These are phyloP conservation scores for Turritis glabra DNA, from an alignment of 345 rosid genomes.

Conservation along the genomic window DNA sequence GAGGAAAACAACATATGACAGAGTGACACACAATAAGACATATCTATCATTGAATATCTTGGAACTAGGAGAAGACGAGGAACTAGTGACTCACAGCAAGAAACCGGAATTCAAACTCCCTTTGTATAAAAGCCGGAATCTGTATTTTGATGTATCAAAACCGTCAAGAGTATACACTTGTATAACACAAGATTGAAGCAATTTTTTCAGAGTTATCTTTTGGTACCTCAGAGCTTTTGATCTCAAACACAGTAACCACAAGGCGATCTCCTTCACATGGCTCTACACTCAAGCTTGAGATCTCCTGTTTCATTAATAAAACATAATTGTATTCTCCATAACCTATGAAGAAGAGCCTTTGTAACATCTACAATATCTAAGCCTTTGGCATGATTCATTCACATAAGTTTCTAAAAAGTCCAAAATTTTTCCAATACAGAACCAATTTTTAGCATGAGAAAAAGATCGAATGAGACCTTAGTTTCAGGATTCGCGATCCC, in stretches of 20 bases:
- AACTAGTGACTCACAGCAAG: slow-evolving; percentile 69
- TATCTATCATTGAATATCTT: not conserved
- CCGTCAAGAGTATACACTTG: not conserved
- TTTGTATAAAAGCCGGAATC: slow-evolving; percentile 83
- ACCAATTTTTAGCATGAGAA: not conserved
- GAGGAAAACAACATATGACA: not conserved
- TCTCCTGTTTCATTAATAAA: slow-evolving; percentile 57
- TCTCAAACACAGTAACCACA: slow-evolving; percentile 82
- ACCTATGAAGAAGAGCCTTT: not conserved
- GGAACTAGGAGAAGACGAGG: not conserved
- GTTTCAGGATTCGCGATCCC: slow-evolving; percentile 90
- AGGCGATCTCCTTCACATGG: slow-evolving; percentile 71
- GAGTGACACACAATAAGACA: not conserved
- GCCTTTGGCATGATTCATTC: not conserved
- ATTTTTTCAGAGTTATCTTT: not conserved
- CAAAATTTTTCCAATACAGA: not conserved
- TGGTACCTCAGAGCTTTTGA: slow-evolving; percentile 66
- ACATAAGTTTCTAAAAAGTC: not conserved
- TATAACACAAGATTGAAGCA: not conserved
- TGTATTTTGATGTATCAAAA: slow-evolving; percentile 33
- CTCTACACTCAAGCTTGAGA: slow-evolving; percentile 88
- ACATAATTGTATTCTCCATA: not conserved
- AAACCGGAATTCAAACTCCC: slow-evolving; percentile 87
- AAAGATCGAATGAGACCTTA: slow-evolving; percentile 47
- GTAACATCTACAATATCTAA: not conserved